Conservation (phyloP, 257 asterid genomes). For the Galeopsis tetrahit region DNA sequence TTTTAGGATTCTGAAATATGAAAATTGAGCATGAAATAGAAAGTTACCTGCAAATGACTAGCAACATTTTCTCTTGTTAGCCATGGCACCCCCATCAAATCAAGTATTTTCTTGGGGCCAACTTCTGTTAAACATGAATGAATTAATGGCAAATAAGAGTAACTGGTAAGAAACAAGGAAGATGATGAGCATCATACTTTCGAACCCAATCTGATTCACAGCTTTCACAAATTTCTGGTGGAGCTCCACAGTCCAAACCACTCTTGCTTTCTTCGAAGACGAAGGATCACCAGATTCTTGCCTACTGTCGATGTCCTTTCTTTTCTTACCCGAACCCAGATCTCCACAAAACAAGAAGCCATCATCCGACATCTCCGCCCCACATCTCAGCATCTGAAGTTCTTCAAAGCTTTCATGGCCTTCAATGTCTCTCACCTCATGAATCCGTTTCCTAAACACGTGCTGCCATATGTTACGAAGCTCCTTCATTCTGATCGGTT, state of each 20-base stretch:
- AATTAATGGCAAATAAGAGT: not conserved
- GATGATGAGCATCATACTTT: slow-evolving; percentile 52
- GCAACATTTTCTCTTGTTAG: slow-evolving; percentile 90
- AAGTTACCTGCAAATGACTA: slow-evolving; percentile 85
- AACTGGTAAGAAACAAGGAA: not conserved
- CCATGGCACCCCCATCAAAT: slow-evolving; percentile 90
- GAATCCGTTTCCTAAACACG: slow-evolving; percentile 79
- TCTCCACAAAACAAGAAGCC: slow-evolving; percentile 55
- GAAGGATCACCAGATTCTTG: slow-evolving; percentile 54
- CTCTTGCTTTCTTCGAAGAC: slow-evolving; percentile 74
- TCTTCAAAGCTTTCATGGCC: slow-evolving; percentile 53
- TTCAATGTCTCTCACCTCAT: slow-evolving; percentile 78
- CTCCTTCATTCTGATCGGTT: slow-evolving; percentile 92
- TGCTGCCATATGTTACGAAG: slow-evolving; percentile 95
- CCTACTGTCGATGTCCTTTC: slow-evolving; percentile 59
- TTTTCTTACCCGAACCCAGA: slow-evolving; percentile 55
- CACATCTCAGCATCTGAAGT: slow-evolving; percentile 39
- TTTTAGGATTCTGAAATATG: not conserved
- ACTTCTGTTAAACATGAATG: slow-evolving; percentile 54
- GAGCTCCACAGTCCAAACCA: slow-evolving; percentile 90
- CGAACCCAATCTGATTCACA: slow-evolving; percentile 82
- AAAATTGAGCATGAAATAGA: not conserved
- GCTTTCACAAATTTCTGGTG: slow-evolving; percentile 96
- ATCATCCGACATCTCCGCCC: slow-evolving; percentile 55
- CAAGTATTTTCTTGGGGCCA: slow-evolving; percentile 93